Percentiles rank a stretch among this genome's conserved stretches.
Evolutionary conservation across 108 stramenopile genomes (phyloP).

Genomic region (Hondaea fermentalgiana): DNA sequence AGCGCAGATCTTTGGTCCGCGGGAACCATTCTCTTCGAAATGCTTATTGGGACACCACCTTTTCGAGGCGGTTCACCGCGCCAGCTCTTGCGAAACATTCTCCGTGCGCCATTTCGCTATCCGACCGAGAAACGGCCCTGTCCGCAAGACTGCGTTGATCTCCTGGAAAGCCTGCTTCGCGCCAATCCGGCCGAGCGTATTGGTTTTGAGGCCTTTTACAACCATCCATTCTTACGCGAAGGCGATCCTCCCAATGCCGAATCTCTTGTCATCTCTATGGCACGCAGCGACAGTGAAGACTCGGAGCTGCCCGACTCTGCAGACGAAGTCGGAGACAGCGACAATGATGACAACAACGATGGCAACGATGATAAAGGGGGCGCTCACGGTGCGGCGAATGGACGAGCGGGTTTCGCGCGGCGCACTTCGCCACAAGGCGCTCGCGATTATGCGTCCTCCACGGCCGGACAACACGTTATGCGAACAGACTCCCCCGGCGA

Average conservation of each 20-base stretch:
- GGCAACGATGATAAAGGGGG: no score
- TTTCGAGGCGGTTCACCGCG: background rate
- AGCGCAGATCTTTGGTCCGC: slow-evolving; percentile 97
- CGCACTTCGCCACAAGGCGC: no score
- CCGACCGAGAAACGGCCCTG: background rate
- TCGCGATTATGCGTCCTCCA: no score
- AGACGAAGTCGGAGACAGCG: background rate
- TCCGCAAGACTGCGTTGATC: background rate
- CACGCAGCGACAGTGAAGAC: background rate
- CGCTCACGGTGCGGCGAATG: no score
- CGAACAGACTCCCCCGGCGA: background rate
- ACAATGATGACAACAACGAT: background rate
- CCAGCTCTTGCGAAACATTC: background rate
- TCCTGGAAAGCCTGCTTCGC: background rate
- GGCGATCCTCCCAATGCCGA: background rate
- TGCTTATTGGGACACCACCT: slow-evolving; percentile 56
- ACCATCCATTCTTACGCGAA: background rate
- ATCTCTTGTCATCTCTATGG: background rate
- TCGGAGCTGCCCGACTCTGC: background rate
- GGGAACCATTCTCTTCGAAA: slow-evolving; percentile 90
- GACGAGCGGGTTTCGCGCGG: no score
- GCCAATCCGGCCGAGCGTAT: background rate
- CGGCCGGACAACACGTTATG: no score
- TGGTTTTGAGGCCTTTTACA: background rate
- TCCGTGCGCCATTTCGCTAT: background rate